These are phyloP conservation scores for Diaporthe sp. DNA, from an alignment of 2,329 filamentous ascomycete genomes.

Conservation along the genomic window DNA sequence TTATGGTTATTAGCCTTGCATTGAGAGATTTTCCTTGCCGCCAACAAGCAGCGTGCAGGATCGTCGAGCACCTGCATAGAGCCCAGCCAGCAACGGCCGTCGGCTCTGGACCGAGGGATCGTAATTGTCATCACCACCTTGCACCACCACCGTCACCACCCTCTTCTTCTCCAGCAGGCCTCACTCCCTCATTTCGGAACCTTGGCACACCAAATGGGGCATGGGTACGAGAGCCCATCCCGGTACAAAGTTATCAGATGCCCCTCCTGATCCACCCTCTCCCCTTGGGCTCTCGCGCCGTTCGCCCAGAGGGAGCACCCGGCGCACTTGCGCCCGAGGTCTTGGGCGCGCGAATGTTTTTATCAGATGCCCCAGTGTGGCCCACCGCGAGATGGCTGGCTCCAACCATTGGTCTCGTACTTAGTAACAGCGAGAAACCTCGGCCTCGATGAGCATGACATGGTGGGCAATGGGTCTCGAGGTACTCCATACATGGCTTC, in stretches of 20 bases:
- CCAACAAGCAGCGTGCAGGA: neutral
- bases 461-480: neutral
- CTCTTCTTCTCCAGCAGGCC: constrained; percentile 2
- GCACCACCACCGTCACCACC: neutral
- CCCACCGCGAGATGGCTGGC: neutral
- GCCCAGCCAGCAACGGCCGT: neutral
- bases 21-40: constrained; percentile 21
- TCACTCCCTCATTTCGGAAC: constrained; percentile 13
- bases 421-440: constrained; percentile 7
- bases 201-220: constrained; percentile 12
- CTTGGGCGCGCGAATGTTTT: constrained; percentile 5
- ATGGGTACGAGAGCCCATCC: constrained; percentile 24
- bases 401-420: neutral
- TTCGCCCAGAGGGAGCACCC: neutral
- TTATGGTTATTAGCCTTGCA: constrained; percentile 12
- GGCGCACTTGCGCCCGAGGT: neutral
- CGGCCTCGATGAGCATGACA: neutral
- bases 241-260: constrained; percentile 40
- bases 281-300: neutral
- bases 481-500: neutral
- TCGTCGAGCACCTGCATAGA: neutral
- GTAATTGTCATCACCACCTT: neutral
- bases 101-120: neutral
- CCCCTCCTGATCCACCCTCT: constrained; percentile 35
- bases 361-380: constrained; percentile 37